Conservation (phyloP, 352 stramenopile genomes). For the Globisporangium solare region DNA sequence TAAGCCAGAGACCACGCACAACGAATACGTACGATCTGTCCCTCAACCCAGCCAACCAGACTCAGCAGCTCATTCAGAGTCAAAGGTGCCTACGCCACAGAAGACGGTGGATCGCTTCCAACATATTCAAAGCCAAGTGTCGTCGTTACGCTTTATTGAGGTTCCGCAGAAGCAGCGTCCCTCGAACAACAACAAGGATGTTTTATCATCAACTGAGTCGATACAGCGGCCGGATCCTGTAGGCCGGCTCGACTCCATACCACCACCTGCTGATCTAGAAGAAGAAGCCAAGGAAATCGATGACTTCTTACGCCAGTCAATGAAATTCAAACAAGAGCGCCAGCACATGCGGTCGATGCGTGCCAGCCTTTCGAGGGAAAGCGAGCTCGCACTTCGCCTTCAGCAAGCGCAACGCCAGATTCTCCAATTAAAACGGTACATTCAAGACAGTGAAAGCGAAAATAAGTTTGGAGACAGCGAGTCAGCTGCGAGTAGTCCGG, state of each 20-base stretch:
- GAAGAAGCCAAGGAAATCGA: conserved; percentile 61
- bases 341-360: conserved; percentile 19
- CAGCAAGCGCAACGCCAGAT: conserved; percentile 74
- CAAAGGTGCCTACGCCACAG: not conserved
- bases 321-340: conserved; percentile 25
- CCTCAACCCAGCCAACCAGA: not conserved
- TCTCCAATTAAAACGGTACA: conserved; percentile 56
- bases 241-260: conserved; percentile 13
- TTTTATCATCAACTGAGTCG: not conserved
- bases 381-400: conserved; percentile 51
- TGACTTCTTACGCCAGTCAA: conserved; percentile 41
- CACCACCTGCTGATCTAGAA: conserved; percentile 25
- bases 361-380: conserved; percentile 47
- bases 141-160: conserved; percentile 25
- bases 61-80: not conserved
- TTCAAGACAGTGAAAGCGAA: conserved; percentile 24
- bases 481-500: not conserved
- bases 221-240: conserved; percentile 4
- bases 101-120: conserved; percentile 21
- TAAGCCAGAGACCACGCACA: not conserved
- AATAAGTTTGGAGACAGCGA: not conserved
- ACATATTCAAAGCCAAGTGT: conserved; percentile 32
- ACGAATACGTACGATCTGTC: not conserved
- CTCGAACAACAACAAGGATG: not conserved
- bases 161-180: not conserved